Evolutionary conservation across 1,284 basidiomycete genomes (phyloP), one percentile per base, ranked within the genome.

Genomic region (Sanghuangporus baumii): DNA sequence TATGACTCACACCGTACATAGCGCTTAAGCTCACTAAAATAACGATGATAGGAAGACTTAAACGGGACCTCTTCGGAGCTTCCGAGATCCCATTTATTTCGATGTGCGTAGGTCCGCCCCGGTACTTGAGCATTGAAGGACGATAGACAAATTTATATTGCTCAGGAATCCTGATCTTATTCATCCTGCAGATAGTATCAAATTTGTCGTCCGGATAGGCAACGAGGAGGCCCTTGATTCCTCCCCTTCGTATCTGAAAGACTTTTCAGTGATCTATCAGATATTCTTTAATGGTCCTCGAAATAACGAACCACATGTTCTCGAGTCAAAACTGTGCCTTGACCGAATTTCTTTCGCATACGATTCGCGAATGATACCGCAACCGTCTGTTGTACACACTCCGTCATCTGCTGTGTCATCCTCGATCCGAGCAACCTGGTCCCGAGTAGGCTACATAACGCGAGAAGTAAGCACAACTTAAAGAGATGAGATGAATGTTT

Each of bases 221-320:
- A 9, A 67, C 68, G 9, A 71, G 60, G 7, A 70, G 64, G 0
- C 71, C 71, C 56, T 72, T 72, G 59, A 69, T 66, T 1, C 71
- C 71, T 2, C 68, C 71, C 16, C 66, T 62, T 2, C 71, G 66
- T 7, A 70, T 67, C 55, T 72, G 71, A 55, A 68, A 71, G 12
- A 58, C 66, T 65, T 40, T 0, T 23, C 36, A 11, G 23, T 20
- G 1, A 46, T 18, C 20, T 18, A 18, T 20, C 37, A 52, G 61
- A n/a, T 31, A 34, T 31, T n/a, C 26, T 26, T 51, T 6, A n/a
- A 37, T 50, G 8, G 16, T 7, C 31, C 41, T 26, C 12, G 31
- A n/a, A 57, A 50, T 4, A 40, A 41, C 40, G 23, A 9, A 70
- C 68, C 67, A 12, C 66, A 48, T 6, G 69, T 70, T 40, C 67